Percentiles rank a stretch among this genome's conserved stretches.
phyloP scores from a whole-genome alignment of 2,329 filamentous ascomycete species.

The Aspergillus chevalieri region DNA sequence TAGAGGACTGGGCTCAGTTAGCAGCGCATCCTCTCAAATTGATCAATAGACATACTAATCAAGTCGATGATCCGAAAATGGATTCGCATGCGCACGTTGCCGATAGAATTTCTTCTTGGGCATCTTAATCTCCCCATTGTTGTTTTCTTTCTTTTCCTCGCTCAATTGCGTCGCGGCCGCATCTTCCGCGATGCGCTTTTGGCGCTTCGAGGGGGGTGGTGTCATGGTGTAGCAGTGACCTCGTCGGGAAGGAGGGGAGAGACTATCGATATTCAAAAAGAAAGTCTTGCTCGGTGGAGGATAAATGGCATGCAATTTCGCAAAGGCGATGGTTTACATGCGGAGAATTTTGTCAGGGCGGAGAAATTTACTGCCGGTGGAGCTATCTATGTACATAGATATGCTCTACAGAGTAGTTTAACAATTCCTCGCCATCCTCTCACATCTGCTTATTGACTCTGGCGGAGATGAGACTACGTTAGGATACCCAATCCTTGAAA shows the following conservation, averaged over 20 bases:
- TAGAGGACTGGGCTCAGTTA: constrained; percentile 54
- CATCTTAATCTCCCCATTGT: constrained; percentile 47
- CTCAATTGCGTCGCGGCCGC: constrained; percentile 14
- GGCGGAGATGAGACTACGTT: too few relatives aligned
- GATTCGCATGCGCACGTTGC: constrained; percentile 94
- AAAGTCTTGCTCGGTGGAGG: background rate
- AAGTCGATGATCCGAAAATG: constrained; percentile 89
- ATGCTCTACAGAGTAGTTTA: background rate
- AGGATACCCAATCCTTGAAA: too few relatives aligned
- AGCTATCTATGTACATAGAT: background rate
- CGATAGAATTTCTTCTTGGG: constrained; percentile 95
- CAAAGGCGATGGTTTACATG: background rate
- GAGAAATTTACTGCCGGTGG: background rate
- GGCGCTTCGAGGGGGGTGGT: constrained; percentile 49
- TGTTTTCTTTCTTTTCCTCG: constrained; percentile 15
- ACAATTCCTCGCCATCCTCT: too few relatives aligned
- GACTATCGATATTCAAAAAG: background rate
- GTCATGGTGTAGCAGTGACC: constrained; percentile 10
- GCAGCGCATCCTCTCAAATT: background rate
- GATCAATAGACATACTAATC: constrained; percentile 61
- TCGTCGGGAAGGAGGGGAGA: background rate
- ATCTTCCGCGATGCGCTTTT: constrained; percentile 54
- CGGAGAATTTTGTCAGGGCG: background rate
- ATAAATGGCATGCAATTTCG: background rate
- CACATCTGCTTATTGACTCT: background rate